Evolutionary conservation across 176 grass and related monocot species (phyloP), one percentile per base, ranked within the genome.

Genomic region (maize (Zea mays)): DNA sequence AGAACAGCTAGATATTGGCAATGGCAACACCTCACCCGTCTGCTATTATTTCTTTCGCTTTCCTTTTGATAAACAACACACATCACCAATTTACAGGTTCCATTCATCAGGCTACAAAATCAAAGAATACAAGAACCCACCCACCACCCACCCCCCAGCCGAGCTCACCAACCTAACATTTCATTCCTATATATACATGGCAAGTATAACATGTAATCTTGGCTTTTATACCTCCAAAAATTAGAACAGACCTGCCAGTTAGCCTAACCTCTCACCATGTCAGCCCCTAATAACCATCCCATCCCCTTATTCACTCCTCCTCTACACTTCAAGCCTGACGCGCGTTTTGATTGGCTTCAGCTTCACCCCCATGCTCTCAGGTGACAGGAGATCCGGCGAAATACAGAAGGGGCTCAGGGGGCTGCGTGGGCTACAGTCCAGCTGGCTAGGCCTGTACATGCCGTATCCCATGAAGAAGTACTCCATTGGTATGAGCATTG

Each of bases 391-490:
- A 61, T 98, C 96, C 0, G 92, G 89, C 2, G 92, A 92, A 79
- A 98, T 98, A 76, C 92, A 98, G 52, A 87, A 85, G 16, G 85
- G 92, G 66, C 81, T 94, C 36, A 98, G 82, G 47, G 95, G 87
- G 59, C 95, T 94, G 39, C 89, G 89, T 0, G 95, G 95, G 69
- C 95, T 98, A 70, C 90, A 73, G 74, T 84, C 76, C 39, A 92
- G 38, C 69, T 92, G 89, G 64, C 82, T 92, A 37, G 95, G 95
- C 62, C 83, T 87, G 83, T 88, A 90, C 49, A 98, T 59, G 2
- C 95, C 91, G 2, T 98, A 98, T 37, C 95, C 95, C 87, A 94
- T 98, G 47, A 98, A 79, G 51, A 98, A 98, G 76, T 98, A 98
- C 78, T 98, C 95, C 85, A 98, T 81, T 0, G 91, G 95, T 84